Evolutionary conservation across 2,329 filamentous ascomycete genomes (phyloP).

Genomic region (Neurospora crassa): DNA sequence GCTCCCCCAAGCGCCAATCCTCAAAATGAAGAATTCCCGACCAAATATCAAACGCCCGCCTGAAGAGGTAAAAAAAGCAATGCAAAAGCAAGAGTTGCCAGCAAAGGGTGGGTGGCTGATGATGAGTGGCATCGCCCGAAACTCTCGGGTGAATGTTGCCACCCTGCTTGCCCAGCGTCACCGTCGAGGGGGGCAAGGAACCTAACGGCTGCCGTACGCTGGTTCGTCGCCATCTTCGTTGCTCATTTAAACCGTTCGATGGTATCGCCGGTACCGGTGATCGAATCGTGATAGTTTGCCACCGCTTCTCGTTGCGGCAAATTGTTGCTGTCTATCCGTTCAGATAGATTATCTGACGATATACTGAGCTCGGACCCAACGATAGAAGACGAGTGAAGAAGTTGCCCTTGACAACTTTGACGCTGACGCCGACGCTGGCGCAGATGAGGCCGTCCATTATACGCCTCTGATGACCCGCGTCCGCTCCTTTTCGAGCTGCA

Average conservation of each 20-base stretch:
- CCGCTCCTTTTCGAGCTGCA: constrained; percentile 83
- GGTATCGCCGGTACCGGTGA: not conserved
- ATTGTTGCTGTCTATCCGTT: not conserved
- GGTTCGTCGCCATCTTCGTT: not conserved
- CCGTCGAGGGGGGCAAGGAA: not conserved
- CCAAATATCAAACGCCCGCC: not conserved
- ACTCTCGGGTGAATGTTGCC: not conserved
- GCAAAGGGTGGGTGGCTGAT: not conserved
- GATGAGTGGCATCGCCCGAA: not conserved
- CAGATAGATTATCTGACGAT: not conserved
- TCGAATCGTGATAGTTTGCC: not conserved
- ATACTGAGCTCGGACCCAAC: not conserved
- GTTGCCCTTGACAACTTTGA: not conserved
- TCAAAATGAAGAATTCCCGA: not conserved
- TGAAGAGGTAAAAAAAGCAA: not conserved
- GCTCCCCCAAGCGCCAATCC: not conserved
- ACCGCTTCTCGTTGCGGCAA: not conserved
- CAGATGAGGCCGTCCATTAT: constrained; percentile 31
- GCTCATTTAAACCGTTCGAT: not conserved
- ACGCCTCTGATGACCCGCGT: constrained; percentile 91
- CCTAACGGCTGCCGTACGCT: not conserved
- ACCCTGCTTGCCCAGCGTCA: not conserved
- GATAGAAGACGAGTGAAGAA: not conserved
- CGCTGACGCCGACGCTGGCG: not conserved
- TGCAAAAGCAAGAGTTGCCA: not conserved